phyloP scores from a whole-genome alignment of 2,329 filamentous ascomycete genomes.

The Cladophialophora immunda region DNA sequence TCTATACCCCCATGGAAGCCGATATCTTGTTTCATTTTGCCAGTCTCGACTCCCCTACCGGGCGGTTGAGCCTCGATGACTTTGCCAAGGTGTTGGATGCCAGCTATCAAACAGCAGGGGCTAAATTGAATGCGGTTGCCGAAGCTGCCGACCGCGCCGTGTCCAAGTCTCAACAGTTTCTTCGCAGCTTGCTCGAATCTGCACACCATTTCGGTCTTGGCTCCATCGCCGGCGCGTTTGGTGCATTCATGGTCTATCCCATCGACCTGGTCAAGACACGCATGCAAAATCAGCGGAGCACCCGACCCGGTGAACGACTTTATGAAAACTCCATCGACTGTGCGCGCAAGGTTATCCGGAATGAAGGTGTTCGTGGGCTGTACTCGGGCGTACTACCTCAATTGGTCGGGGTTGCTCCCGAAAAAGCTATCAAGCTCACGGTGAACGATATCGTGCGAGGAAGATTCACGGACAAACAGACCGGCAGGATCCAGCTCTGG shows the following conservation, averaged over 20 bases:
- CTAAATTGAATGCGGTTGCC: conserved; percentile 52
- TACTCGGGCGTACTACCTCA: conserved; percentile 96
- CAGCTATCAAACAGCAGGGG: conserved; percentile 78
- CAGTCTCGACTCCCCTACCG: conserved; percentile 87
- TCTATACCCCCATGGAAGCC: conserved; percentile 98
- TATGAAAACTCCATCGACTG: conserved; percentile 99
- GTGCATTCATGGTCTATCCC: conserved; percentile 99
- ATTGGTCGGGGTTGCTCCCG: conserved; percentile 95
- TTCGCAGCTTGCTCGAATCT: conserved; percentile 76
- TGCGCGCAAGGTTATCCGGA: conserved; percentile 88
- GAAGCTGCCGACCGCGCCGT: conserved; percentile 61
- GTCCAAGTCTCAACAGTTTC: conserved; percentile 63
- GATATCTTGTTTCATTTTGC: conserved; percentile 99
- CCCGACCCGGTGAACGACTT: conserved; percentile 81
- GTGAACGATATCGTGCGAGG: conserved; percentile 93
- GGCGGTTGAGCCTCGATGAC: conserved; percentile 80
- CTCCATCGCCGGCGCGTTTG: conserved; percentile 91
- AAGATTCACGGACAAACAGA: conserved; percentile 75
- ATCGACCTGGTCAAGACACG: conserved; percentile 99
- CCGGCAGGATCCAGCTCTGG: conserved; percentile 73
- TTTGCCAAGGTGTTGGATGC: conserved; percentile 96
- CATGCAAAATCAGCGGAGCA: conserved; percentile 93
- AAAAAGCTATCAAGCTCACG: conserved; percentile 99
- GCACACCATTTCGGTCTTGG: conserved; percentile 90
- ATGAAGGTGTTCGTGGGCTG: conserved; percentile 87